Percentiles rank a stretch among this genome's conserved stretches.
phyloP scores from a whole-genome alignment of 2,329 filamentous ascomycete genomes.

The Claviceps spartinae region DNA sequence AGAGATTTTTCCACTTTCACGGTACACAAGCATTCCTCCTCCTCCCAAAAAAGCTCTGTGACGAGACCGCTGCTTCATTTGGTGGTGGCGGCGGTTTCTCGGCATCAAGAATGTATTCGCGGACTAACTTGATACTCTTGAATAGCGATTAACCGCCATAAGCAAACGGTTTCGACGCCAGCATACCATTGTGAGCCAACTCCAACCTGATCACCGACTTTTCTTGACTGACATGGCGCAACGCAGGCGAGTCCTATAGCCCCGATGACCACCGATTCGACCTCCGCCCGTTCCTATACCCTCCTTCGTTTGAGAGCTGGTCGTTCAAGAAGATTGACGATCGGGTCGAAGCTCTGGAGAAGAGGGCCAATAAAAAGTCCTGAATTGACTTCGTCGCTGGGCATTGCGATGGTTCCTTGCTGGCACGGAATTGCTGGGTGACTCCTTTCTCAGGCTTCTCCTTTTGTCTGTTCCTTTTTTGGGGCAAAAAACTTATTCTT shows the following conservation, averaged over 20 bases:
- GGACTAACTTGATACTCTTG: background rate
- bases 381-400: background rate
- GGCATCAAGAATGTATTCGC: background rate
- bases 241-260: background rate
- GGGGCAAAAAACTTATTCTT: too few relatives aligned
- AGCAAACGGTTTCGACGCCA: background rate
- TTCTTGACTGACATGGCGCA: background rate
- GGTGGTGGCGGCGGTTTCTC: background rate
- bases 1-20: background rate
- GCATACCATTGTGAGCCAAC: background rate
- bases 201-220: background rate
- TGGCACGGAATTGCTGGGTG: too few relatives aligned
- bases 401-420: too few relatives aligned
- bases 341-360: constrained; percentile 21
- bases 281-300: constrained; percentile 15
- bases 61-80: background rate
- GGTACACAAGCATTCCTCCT: background rate
- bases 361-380: constrained; percentile 2
- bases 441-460: too few relatives aligned
- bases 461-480: too few relatives aligned
- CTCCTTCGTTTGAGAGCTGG: constrained; percentile 20
- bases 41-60: too few relatives aligned
- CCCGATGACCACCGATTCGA: constrained; percentile 6
- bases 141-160: constrained; percentile 6
- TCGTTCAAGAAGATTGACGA: constrained; percentile 27